A percentile compares a stretch with the other conserved stretches of the same genome.
phyloP scores from a whole-genome alignment of 1,139 yeast species.

The Candida albicans region DNA sequence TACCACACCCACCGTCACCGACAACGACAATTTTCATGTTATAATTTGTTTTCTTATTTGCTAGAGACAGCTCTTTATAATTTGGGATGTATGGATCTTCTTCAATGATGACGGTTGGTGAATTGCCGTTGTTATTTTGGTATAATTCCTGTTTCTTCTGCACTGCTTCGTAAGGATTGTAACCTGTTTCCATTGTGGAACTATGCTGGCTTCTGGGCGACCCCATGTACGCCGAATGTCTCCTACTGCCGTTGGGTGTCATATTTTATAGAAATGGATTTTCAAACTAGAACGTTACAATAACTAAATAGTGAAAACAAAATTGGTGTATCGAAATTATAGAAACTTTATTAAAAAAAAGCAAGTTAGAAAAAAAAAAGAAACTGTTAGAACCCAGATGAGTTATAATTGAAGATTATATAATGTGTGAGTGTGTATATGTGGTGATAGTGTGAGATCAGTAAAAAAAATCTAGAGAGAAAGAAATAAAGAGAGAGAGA shows the following conservation, averaged over 20 bases:
- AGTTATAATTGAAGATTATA: too few species aligned
- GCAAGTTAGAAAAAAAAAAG: too few species aligned
- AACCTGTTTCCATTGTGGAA: slow-evolving; percentile 2
- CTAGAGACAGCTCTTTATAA: slow-evolving; percentile 32
- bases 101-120: slow-evolving; percentile 34
- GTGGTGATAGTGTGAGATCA: too few species aligned
- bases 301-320: background rate
- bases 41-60: slow-evolving; percentile 35
- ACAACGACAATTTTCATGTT: slow-evolving; percentile 77
- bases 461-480: too few species aligned
- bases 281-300: background rate
- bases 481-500: too few species aligned
- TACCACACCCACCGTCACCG: slow-evolving; percentile 96
- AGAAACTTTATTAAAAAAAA: too few species aligned
- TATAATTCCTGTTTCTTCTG: slow-evolving; percentile 20
- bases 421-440: too few species aligned
- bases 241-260: slow-evolving; percentile 7
- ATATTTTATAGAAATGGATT: slow-evolving; percentile 3
- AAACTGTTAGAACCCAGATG: too few species aligned
- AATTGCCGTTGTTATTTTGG: slow-evolving; percentile 13
- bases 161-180: slow-evolving; percentile 31
- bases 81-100: slow-evolving; percentile 43
- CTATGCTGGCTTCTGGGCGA: slow-evolving; percentile 9
- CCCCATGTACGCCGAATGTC: slow-evolving; percentile 9
- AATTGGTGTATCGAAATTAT: too few species aligned